Evolutionary conservation across 768 basidiomycete species (phyloP).

Genomic region (Cyclocybe cylindracea): DNA sequence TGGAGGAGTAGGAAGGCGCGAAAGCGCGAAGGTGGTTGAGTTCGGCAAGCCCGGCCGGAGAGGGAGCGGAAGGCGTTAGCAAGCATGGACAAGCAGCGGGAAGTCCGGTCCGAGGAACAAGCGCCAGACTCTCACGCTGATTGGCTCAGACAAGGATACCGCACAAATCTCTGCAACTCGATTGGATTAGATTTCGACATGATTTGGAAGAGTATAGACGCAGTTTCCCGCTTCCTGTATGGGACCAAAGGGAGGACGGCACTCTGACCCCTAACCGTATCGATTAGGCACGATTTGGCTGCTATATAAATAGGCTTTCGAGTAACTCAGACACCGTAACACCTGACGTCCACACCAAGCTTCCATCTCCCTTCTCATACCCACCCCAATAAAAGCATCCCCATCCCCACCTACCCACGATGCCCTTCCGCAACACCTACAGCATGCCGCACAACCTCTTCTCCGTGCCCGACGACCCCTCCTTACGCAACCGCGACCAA

Average conservation of each 20-base stretch:
- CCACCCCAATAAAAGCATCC: background rate
- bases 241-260: no score
- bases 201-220: no score
- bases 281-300: no score
- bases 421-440: slow-evolving; percentile 19
- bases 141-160: background rate
- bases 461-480: slow-evolving; percentile 25
- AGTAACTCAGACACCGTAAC: no score
- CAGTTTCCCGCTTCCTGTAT: no score
- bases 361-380: no score
- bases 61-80: background rate
- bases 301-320: no score
- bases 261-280: no score
- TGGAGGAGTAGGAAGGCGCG: background rate
- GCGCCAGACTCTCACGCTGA: background rate
- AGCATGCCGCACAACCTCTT: slow-evolving; percentile 29
- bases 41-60: background rate
- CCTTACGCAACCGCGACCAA: slow-evolving; percentile 16
- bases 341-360: no score
- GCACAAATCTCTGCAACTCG: background rate
- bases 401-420: slow-evolving; percentile 2
- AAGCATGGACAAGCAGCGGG: background rate
- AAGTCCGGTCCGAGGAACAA: background rate
- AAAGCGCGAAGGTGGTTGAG: background rate
- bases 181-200: no score